phyloP scores from a whole-genome alignment of 2,329 filamentous ascomycete genomes.

The Fusarium tuaranense region DNA sequence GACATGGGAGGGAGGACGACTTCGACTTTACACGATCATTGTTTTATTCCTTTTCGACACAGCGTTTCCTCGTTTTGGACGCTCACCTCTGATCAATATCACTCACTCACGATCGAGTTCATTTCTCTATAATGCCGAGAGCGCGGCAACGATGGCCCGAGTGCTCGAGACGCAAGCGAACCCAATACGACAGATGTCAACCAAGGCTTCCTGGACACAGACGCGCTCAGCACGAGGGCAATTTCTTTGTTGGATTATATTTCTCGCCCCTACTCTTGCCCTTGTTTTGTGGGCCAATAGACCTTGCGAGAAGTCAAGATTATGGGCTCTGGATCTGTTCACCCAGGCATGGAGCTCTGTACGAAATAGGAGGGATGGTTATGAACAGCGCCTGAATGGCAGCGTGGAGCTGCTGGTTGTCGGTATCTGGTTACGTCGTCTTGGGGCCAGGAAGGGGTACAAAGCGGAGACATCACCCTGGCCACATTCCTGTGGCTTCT shows the following conservation, averaged over 20 bases:
- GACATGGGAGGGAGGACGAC: conserved; percentile 37
- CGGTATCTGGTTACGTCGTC: conserved; percentile 13
- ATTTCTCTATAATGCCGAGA: conserved; percentile 20
- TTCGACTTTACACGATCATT: conserved; percentile 38
- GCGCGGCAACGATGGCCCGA: conserved; percentile 22
- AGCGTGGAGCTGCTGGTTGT: conserved; percentile 17
- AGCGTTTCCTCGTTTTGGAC: conserved; percentile 31
- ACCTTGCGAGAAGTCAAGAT: conserved; percentile 33
- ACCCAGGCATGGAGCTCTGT: conserved; percentile 28
- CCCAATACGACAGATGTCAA: conserved; percentile 15
- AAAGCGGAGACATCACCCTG: conserved; percentile 16
- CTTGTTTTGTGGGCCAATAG: conserved; percentile 36
- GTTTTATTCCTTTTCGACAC: conserved; percentile 31
- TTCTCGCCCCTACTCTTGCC: conserved; percentile 25
- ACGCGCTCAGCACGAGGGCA: conserved; percentile 28
- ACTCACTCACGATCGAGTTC: conserved; percentile 18
- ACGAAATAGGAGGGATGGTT: conserved; percentile 27
- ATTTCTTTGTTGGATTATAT: conserved; percentile 34
- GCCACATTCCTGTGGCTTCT: conserved; percentile 32
- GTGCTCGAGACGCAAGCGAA: conserved; percentile 17
- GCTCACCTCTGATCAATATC: conserved; percentile 25
- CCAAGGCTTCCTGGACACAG: conserved; percentile 20
- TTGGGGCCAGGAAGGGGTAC: conserved; percentile 15
- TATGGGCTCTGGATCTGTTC: conserved; percentile 29
- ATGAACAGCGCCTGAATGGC: conserved; percentile 16